Evolutionary conservation across 805 yeast species (phyloP).

Genomic region (Cyberlindnera subsufficiens): DNA sequence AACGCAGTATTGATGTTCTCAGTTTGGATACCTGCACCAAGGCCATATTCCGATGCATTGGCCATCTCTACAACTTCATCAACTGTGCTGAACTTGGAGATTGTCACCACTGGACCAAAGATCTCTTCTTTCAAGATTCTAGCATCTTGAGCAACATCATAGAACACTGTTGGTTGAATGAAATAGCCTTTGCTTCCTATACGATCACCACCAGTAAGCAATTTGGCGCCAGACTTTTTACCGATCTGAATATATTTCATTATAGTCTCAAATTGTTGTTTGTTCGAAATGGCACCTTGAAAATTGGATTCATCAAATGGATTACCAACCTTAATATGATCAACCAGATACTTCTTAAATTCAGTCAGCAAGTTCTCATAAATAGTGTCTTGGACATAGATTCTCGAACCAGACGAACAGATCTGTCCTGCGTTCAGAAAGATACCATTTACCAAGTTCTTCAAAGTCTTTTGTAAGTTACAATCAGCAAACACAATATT

Average conservation of each 20-base stretch:
- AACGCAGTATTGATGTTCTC: slow-evolving; percentile 54
- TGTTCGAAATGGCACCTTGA: slow-evolving; percentile 79
- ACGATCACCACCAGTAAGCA: slow-evolving; percentile 69
- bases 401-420: slow-evolving; percentile 79
- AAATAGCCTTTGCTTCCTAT: slow-evolving; percentile 63
- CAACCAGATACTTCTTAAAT: slow-evolving; percentile 54
- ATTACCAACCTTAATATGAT: slow-evolving; percentile 57
- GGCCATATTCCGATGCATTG: slow-evolving; percentile 67
- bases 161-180: slow-evolving; percentile 67
- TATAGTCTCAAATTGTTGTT: slow-evolving; percentile 63
- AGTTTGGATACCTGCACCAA: slow-evolving; percentile 80
- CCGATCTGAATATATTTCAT: slow-evolving; percentile 62
- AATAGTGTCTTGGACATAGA: slow-evolving; percentile 65
- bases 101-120: slow-evolving; percentile 75
- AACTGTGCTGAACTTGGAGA: slow-evolving; percentile 58
- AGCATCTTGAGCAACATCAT: slow-evolving; percentile 59
- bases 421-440: slow-evolving; percentile 80
- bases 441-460: slow-evolving; percentile 58
- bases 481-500: slow-evolving; percentile 70
- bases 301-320: slow-evolving; percentile 63
- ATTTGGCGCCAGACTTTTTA: slow-evolving; percentile 60
- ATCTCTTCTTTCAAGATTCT: slow-evolving; percentile 67
- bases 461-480: slow-evolving; percentile 40
- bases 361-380: slow-evolving; percentile 56
- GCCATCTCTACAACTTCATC: slow-evolving; percentile 66